phyloP scores from a whole-genome alignment of 2,329 filamentous ascomycete genomes.

The Fusarium buharicum region DNA sequence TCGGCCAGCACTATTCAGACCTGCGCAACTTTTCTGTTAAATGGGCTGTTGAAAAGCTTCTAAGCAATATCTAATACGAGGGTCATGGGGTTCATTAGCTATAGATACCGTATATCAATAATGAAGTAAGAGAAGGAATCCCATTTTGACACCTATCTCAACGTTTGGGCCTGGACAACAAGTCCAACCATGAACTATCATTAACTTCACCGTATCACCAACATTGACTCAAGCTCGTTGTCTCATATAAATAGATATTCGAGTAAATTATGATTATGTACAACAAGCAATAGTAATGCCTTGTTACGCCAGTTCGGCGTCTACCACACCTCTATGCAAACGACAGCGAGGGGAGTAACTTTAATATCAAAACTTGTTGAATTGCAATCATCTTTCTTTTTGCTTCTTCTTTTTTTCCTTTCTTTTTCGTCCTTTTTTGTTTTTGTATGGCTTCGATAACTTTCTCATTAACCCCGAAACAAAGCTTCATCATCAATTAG shows the following conservation, averaged over 20 bases:
- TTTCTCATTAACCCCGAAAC: constrained; percentile 14
- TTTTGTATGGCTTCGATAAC: constrained; percentile 8
- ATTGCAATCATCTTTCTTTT: constrained; percentile 26
- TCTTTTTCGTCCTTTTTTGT: constrained; percentile 18
- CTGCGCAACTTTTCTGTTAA: constrained; percentile 75
- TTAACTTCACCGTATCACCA: neutral
- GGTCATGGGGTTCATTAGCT: constrained; percentile 3
- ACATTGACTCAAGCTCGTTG: neutral
- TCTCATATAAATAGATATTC: constrained; percentile 25
- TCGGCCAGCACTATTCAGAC: constrained; percentile 76
- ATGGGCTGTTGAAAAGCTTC: constrained; percentile 74
- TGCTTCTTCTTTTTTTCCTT: constrained; percentile 8
- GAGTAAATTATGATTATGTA: constrained; percentile 46
- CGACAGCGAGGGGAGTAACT: constrained; percentile 20
- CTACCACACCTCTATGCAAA: constrained; percentile 41
- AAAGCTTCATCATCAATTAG: constrained; percentile 12
- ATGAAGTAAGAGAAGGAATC: constrained; percentile 17
- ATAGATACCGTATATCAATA: constrained; percentile 6
- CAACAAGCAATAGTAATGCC: constrained; percentile 32
- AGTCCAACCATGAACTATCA: neutral
- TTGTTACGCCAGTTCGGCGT: constrained; percentile 21
- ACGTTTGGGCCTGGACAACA: neutral
- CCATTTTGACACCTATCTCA: neutral
- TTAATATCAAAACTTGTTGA: constrained; percentile 26
- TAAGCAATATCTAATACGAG: constrained; percentile 58